Conservation (phyloP, 176 grass and related monocot genomes). For the sorghum (Sorghum bicolor) region DNA sequence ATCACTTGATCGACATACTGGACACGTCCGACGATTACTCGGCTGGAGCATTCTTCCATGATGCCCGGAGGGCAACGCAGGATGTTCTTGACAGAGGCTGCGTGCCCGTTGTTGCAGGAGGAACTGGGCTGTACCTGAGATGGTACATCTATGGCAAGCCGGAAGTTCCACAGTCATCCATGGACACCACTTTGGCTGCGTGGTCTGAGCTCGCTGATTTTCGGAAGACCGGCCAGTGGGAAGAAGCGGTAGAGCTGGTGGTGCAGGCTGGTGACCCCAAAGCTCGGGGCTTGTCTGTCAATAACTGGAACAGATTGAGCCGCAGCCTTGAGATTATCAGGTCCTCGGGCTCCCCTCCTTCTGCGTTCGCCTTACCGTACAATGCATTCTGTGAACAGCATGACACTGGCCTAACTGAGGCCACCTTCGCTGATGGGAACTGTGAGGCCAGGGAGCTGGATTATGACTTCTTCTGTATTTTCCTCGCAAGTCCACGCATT, state of each 20-base stretch:
- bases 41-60: constrained; percentile 59
- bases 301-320: constrained; percentile 50
- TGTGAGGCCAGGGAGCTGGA: not conserved
- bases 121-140: constrained; percentile 73
- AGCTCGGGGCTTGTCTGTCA: constrained; percentile 45
- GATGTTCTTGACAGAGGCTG: constrained; percentile 41
- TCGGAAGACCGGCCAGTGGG: constrained; percentile 49
- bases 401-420: not conserved
- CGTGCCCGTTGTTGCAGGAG: constrained; percentile 63
- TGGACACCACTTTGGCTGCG: constrained; percentile 31
- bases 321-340: constrained; percentile 6
- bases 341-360: not conserved
- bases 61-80: constrained; percentile 49
- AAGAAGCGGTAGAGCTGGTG: constrained; percentile 64
- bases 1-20: constrained; percentile 65
- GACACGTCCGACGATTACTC: constrained; percentile 69
- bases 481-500: not conserved
- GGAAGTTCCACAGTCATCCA: constrained; percentile 50
- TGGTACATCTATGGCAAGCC: constrained; percentile 96
- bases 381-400: not conserved
- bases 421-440: not conserved
- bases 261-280: constrained; percentile 61
- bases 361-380: not conserved
- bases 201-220: constrained; percentile 52
- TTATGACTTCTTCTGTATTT: constrained; percentile 4